A percentile compares a stretch with the other conserved stretches of the same genome.
Evolutionary conservation across 75 land plant species (phyloP).

Genomic region (Larix kaempferi): DNA sequence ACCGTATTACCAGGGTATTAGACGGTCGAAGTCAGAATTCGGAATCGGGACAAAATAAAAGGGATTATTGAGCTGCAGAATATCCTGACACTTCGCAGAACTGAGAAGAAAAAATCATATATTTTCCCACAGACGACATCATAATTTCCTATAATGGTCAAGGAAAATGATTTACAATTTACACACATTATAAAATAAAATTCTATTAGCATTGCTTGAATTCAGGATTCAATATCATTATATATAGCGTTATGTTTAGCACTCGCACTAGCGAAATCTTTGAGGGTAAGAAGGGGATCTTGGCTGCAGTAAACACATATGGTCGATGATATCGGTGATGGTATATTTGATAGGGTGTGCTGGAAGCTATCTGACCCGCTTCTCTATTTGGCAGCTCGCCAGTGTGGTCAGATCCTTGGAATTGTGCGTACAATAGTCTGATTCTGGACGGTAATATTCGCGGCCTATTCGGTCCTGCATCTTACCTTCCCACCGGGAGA

Average conservation of each 20-base stretch:
- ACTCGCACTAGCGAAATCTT: neutral
- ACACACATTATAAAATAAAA: neutral
- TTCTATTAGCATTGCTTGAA: neutral
- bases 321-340: neutral
- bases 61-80: conserved; percentile 7
- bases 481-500: no score
- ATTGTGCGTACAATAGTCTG: no score
- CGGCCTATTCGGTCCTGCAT: no score
- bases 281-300: neutral
- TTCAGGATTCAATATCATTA: neutral
- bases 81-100: conserved; percentile 10
- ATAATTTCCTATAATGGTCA: conserved; percentile 5
- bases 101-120: neutral
- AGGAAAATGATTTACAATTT: neutral
- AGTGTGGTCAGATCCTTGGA: no score
- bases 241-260: neutral
- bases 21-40: neutral
- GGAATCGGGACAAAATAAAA: conserved; percentile 4
- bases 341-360: neutral
- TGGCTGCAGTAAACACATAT: neutral
- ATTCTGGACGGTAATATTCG: no score
- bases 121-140: neutral
- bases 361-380: no score
- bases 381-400: no score
- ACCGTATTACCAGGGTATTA: neutral